Conservation (phyloP, 352 stramenopile species). For the Thalassiosira oceanica region DNA sequence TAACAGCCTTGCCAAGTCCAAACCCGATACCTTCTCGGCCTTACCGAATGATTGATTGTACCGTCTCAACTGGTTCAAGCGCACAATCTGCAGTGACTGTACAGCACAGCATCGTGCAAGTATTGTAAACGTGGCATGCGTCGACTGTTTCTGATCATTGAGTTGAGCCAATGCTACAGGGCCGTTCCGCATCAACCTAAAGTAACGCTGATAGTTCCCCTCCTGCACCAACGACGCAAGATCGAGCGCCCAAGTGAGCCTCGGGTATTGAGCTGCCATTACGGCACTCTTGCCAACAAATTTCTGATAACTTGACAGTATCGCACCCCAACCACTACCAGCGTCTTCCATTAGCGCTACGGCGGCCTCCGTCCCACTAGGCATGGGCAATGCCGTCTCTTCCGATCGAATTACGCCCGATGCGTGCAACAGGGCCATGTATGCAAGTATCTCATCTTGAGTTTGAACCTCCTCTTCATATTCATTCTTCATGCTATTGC, state of each 20-base stretch:
- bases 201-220: constrained; percentile 46
- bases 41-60: constrained; percentile 55
- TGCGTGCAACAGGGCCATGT: constrained; percentile 38
- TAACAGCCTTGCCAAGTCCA: constrained; percentile 28
- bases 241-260: constrained; percentile 46
- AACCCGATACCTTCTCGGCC: constrained; percentile 30
- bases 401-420: constrained; percentile 31
- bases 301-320: constrained; percentile 33
- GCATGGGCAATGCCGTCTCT: constrained; percentile 24
- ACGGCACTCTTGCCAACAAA: neutral
- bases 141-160: neutral
- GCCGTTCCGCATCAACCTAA: constrained; percentile 26
- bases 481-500: neutral
- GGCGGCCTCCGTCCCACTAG: constrained; percentile 4
- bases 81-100: constrained; percentile 37
- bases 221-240: constrained; percentile 33
- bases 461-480: constrained; percentile 6
- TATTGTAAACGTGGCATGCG: constrained; percentile 34
- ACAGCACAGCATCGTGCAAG: constrained; percentile 41
- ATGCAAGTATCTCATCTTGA: constrained; percentile 52
- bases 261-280: constrained; percentile 22
- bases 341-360: constrained; percentile 42
- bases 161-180: constrained; percentile 1
- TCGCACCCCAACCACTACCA: constrained; percentile 42
- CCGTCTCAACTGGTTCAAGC: constrained; percentile 22